Percentiles rank a stretch among this genome's conserved stretches.
Evolutionary conservation across 768 basidiomycete genomes (phyloP).

Genomic region (Myochromella boudieri): DNA sequence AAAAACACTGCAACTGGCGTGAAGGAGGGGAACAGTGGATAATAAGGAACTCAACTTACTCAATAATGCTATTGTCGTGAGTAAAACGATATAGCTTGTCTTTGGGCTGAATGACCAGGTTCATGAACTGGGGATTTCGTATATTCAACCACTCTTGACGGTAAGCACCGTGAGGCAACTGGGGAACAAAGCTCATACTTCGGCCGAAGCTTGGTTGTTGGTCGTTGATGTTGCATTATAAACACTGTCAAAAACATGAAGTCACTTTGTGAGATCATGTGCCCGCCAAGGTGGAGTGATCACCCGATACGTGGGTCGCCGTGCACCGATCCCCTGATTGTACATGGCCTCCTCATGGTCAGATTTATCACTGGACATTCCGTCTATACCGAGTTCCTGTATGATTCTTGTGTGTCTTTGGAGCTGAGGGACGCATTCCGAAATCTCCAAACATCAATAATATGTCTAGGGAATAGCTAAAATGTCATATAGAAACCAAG

Average conservation of each 20-base stretch:
- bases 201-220: not conserved
- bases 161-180: conserved; percentile 18
- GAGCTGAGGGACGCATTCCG: conserved; percentile 6
- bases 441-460: conserved; percentile 3
- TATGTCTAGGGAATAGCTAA: conserved; percentile 3
- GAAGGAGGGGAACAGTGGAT: too few species aligned
- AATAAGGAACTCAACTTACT: too few species aligned
- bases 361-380: conserved; percentile 27
- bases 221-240: conserved; percentile 6
- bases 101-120: conserved; percentile 2
- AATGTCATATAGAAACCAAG: too few species aligned
- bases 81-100: conserved; percentile 14
- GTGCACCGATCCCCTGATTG: not conserved
- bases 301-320: conserved; percentile 6
- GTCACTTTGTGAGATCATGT: conserved; percentile 13
- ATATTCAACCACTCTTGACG: conserved; percentile 12
- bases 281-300: conserved; percentile 18
- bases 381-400: conserved; percentile 19
- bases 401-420: conserved; percentile 16
- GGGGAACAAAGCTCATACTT: conserved; percentile 11
- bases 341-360: conserved; percentile 7
- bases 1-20: too few species aligned
- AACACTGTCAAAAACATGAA: conserved; percentile 18
- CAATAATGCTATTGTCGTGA: conserved; percentile 8
- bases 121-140: not conserved